These are phyloP conservation scores for Pinus albicaulis DNA, from an alignment of 75 land plant species.

Conservation along the genomic window DNA sequence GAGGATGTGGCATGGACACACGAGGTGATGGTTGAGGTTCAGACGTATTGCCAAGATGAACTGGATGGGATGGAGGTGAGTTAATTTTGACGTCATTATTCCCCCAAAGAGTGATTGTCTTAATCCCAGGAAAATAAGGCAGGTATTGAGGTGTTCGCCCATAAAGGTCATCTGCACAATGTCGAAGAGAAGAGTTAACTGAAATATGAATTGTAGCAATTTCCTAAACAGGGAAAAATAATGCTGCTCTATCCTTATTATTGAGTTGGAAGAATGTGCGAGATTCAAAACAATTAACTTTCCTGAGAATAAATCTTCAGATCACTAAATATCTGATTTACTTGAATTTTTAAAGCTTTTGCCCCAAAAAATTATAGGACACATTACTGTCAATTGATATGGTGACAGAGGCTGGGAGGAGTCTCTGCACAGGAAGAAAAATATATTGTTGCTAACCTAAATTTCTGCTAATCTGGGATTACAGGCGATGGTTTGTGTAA, in stretches of 20 bases:
- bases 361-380: not conserved
- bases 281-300: too few species aligned
- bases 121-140: not conserved
- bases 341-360: not conserved
- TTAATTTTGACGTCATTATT: slow-evolving; percentile 19
- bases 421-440: too few species aligned
- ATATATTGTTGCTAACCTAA: not conserved
- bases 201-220: too few species aligned
- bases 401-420: too few species aligned
- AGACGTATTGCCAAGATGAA: not conserved
- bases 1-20: slow-evolving; percentile 15
- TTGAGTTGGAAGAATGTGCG: too few species aligned
- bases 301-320: not conserved
- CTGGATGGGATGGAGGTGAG: slow-evolving; percentile 17
- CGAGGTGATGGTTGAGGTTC: not conserved
- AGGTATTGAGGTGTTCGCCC: not conserved
- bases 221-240: too few species aligned
- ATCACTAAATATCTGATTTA: not conserved
- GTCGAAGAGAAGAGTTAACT: too few species aligned
- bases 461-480: not conserved
- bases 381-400: not conserved
- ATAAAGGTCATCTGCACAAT: too few species aligned
- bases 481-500: not conserved
- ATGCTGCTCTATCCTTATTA: too few species aligned
- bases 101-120: too few species aligned